Conservation (phyloP, 2,329 filamentous ascomycete genomes). For the Ramularia endophylla region DNA sequence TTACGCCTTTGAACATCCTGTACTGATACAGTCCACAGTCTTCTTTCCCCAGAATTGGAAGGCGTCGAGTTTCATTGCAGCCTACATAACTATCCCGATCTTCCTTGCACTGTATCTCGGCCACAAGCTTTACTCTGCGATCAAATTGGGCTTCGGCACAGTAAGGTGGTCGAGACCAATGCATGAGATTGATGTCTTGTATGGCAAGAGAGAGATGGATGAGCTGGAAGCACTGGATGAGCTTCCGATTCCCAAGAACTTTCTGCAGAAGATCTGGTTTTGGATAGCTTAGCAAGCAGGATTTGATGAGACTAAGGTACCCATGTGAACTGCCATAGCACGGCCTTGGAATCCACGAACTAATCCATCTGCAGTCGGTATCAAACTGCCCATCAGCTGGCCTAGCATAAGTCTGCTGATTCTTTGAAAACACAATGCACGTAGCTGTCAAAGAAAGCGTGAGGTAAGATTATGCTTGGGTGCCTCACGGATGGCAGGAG, state of each 20-base stretch:
- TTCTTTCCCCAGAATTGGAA: conserved; percentile 45
- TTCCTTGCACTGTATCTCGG: conserved; percentile 39
- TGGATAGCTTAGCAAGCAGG: conserved; percentile 36
- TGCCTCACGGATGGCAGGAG: no score
- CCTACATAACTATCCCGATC: conserved; percentile 51
- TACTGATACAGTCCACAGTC: no score
- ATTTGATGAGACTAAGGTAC: no score
- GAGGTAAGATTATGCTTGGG: no score
- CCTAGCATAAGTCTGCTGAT: no score
- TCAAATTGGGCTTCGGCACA: conserved; percentile 30
- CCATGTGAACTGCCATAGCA: no score
- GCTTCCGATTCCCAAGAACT: conserved; percentile 36
- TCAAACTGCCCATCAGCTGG: no score
- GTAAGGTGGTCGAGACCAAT: conserved; percentile 25
- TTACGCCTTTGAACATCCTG: no score
- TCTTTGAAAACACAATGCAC: no score
- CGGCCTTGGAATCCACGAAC: no score
- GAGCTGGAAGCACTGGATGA: conserved; percentile 38
- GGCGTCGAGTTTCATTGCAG: conserved; percentile 46
- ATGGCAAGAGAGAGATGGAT: conserved; percentile 42
- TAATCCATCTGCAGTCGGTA: no score
- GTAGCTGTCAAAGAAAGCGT: no score
- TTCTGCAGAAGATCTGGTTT: conserved; percentile 41
- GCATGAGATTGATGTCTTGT: conserved; percentile 40
- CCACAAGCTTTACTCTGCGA: conserved; percentile 21